These are phyloP conservation scores for Luffa acutangula DNA, from an alignment of 306 rosid genomes.

Conservation along the genomic window DNA sequence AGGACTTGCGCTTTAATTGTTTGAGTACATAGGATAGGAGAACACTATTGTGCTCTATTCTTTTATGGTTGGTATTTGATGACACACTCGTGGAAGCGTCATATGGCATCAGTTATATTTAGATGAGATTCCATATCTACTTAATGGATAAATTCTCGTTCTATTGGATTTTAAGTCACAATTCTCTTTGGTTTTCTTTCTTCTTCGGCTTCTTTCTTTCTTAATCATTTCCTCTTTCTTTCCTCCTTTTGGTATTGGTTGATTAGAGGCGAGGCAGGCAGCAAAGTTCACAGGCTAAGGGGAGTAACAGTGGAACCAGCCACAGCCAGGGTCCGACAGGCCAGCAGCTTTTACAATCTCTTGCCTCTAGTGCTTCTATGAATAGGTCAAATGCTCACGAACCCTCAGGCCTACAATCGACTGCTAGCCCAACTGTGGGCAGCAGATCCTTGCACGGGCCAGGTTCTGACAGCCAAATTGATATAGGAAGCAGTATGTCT, in stretches of 20 bases:
- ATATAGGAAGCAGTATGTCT: constrained; percentile 67
- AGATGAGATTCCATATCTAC: background rate
- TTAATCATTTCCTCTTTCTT: background rate
- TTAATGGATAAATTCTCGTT: background rate
- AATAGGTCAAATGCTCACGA: constrained; percentile 27
- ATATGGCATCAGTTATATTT: background rate
- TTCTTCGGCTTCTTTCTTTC: background rate
- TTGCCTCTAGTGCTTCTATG: constrained; percentile 37
- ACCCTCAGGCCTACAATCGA: constrained; percentile 30
- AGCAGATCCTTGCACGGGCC: constrained; percentile 19
- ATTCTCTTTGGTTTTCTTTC: background rate
- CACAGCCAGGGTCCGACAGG: constrained; percentile 40
- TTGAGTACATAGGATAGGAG: background rate
- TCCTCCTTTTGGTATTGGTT: background rate
- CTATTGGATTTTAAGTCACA: background rate
- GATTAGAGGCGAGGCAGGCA: constrained; percentile 51
- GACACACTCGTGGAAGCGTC: background rate
- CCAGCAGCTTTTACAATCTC: constrained; percentile 58
- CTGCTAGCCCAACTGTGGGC: constrained; percentile 18
- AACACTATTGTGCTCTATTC: background rate
- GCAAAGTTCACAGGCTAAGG: constrained; percentile 31
- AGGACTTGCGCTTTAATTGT: background rate
- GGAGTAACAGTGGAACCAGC: constrained; percentile 41
- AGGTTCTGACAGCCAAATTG: constrained; percentile 35
- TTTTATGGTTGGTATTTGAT: background rate